phyloP scores from a whole-genome alignment of 306 rosid species.

The Hylodesmum podocarpum region DNA sequence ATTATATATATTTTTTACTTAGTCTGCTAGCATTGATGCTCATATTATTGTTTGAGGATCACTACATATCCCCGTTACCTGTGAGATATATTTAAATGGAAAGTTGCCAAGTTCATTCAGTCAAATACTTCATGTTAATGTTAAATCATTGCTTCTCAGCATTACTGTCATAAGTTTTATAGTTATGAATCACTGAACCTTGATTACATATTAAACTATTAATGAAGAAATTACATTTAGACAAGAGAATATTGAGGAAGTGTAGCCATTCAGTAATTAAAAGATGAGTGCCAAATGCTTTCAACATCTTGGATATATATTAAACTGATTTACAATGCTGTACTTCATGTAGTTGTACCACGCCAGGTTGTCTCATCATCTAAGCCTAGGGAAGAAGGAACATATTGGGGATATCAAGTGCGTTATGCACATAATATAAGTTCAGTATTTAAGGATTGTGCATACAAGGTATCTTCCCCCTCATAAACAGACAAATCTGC shows the following conservation, averaged over 20 bases:
- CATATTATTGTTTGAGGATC: neutral
- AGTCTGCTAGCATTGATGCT: neutral
- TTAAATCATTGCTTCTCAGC: neutral
- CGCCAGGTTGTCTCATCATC: slow-evolving; percentile 67
- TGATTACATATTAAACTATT: neutral
- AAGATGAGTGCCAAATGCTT: slow-evolving; percentile 4
- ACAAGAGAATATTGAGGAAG: neutral
- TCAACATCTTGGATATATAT: slow-evolving; percentile 4
- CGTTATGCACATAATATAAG: slow-evolving; percentile 82
- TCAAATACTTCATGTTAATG: neutral
- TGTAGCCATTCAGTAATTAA: neutral
- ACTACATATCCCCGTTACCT: neutral
- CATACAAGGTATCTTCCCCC: slow-evolving; percentile 56
- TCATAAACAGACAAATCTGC: neutral
- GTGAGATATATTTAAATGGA: neutral
- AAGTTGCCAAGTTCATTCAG: neutral
- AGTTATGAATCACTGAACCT: neutral
- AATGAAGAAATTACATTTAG: neutral
- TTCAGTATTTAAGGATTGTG: slow-evolving; percentile 63
- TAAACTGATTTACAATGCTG: slow-evolving; percentile 29
- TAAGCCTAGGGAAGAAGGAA: slow-evolving; percentile 85
- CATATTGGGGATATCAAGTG: slow-evolving; percentile 94
- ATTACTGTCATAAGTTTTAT: neutral
- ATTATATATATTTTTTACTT: slow-evolving; percentile 1
- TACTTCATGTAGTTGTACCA: slow-evolving; percentile 52